Evolutionary conservation across 257 asterid genomes (phyloP).

Genomic region (Nicotiana benthamiana): DNA sequence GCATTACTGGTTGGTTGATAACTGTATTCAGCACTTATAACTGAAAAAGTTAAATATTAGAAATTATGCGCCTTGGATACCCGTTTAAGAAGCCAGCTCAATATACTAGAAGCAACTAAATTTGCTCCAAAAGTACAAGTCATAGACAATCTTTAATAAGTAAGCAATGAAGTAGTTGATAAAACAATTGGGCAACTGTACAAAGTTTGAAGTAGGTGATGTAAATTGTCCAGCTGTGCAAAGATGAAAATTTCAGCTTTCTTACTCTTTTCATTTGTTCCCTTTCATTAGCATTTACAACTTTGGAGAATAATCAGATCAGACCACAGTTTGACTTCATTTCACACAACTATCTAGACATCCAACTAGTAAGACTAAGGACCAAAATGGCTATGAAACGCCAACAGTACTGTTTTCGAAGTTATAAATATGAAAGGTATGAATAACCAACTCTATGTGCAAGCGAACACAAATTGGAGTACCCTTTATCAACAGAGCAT

Average conservation of each 20-base stretch:
- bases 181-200: background rate
- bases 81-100: background rate
- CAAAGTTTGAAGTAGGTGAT: too few relatives aligned
- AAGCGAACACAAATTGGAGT: background rate
- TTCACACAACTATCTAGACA: background rate
- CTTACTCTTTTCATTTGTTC: background rate
- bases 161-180: background rate
- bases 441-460: background rate
- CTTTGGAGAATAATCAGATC: background rate
- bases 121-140: background rate
- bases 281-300: background rate
- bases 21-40: background rate
- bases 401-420: background rate
- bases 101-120: background rate
- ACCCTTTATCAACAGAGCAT: background rate
- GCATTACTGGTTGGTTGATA: background rate
- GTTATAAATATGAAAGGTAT: background rate
- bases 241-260: background rate
- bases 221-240: too few relatives aligned
- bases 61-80: background rate
- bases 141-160: background rate
- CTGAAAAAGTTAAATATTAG: background rate
- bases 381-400: background rate
- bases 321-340: background rate
- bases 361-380: background rate